Evolutionary conservation across 768 basidiomycete species (phyloP).

Genomic region (Gyrodon lividus): DNA sequence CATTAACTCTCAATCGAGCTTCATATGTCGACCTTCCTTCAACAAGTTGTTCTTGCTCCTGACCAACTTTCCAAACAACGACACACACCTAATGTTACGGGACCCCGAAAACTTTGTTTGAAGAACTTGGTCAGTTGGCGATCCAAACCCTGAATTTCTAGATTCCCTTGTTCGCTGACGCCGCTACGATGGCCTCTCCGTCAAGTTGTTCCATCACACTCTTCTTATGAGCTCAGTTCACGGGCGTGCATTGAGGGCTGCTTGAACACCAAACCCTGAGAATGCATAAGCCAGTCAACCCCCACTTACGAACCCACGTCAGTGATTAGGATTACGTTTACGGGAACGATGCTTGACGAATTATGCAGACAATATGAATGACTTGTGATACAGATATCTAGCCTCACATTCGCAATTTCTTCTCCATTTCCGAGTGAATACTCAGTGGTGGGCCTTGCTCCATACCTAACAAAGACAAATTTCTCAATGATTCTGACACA

Average conservation of each 20-base stretch:
- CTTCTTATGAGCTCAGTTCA: no score
- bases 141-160: background rate
- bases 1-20: background rate
- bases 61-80: conserved; percentile 21
- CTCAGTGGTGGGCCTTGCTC: conserved; percentile 50
- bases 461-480: conserved; percentile 53
- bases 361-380: background rate
- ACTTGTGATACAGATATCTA: conserved; percentile 11
- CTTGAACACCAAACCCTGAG: no score
- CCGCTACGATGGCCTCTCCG: no score
- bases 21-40: background rate
- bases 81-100: conserved; percentile 16
- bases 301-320: no score
- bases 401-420: conserved; percentile 46
- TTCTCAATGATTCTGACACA: conserved; percentile 3
- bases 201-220: no score
- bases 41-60: background rate
- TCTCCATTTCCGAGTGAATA: conserved; percentile 69
- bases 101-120: conserved; percentile 10
- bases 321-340: no score
- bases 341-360: background rate
- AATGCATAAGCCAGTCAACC: no score
- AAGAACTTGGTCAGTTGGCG: no score
- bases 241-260: no score
- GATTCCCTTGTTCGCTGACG: no score